Evolutionary conservation across 352 stramenopile species (phyloP), one percentile per base, ranked within the genome.

Genomic region (Pythium monospermum): DNA sequence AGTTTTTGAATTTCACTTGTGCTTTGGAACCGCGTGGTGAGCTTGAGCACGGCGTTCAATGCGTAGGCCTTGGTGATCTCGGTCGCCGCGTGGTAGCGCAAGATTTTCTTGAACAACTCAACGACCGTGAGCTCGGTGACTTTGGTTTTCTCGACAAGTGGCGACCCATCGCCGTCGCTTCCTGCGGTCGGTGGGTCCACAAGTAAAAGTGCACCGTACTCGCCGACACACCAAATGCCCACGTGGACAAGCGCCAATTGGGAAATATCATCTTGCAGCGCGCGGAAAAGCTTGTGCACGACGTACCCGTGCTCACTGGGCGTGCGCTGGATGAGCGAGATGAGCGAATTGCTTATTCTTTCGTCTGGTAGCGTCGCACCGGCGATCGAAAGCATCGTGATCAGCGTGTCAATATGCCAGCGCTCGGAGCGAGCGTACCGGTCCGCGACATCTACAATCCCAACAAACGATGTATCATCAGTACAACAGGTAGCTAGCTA

Each of bases 341-440:
- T 97, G 21, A 97, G 78, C n/a, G 88, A 92, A 51, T 76, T 94
- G 57, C 91, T 97, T 66, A 99, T 97, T 65, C 85, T 83, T 41
- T 96, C 83, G 53, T 96, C 85, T 11, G 85, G 88, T 49, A 98
- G 80, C 39, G 90, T 94, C 28, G 78, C 76, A 27, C 96, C 97
- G 16, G 96, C 96, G 70, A 99, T 98, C 37, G 94, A 98, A 11
- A 99, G 75, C 89, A 99, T 98, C 41, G 96, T 98, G 62, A 99
- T 97, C 26, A 99, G 62, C 35, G 96, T 99, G 64, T 99, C 96
- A 22, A 97, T 92, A 42, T 97, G 85, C 94, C 94, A 98, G 18
- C 77, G 73, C 28, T 76, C 85, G 30, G 76, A 90, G 28, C 76
- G 83, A 16, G 83, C 76, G 44, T 91, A 94, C n/a, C 78, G 76